Evolutionary conservation across 306 rosid species (phyloP).

Genomic region (Datisca glomerata): DNA sequence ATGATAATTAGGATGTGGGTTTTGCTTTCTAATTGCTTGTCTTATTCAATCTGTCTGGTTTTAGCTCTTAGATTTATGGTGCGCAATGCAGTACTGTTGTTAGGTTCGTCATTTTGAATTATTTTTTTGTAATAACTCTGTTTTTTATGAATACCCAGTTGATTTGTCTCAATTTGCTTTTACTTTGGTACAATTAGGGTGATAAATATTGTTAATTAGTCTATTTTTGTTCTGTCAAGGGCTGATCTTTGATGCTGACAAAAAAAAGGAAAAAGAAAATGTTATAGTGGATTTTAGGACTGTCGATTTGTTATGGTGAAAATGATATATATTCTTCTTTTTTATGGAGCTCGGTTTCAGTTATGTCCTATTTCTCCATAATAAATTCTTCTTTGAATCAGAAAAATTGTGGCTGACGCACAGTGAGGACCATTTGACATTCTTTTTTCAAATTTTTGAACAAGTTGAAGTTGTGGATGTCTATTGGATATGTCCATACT

Average conservation of each 20-base stretch:
- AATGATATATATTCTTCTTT: conserved; percentile 3
- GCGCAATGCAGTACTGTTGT: not conserved
- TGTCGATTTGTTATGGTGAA: conserved; percentile 3
- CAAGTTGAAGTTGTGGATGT: conserved; percentile 66
- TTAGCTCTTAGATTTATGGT: not conserved
- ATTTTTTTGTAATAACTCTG: not conserved
- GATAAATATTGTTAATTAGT: not conserved
- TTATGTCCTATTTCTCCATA: not conserved
- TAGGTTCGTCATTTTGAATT: not conserved
- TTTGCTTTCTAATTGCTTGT: not conserved
- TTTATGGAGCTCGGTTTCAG: conserved; percentile 4
- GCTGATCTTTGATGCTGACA: no score
- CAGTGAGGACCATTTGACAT: conserved; percentile 41
- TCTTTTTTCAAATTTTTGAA: conserved; percentile 20
- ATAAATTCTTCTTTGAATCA: no score
- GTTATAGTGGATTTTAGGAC: conserved; percentile 1
- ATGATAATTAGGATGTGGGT: not conserved
- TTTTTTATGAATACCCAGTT: not conserved
- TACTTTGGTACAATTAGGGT: conserved; percentile 1
- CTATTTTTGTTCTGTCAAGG: conserved; percentile 6
- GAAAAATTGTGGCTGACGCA: no score
- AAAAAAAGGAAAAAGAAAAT: no score
- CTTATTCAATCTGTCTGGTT: not conserved
- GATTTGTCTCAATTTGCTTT: not conserved
- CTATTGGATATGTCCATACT: conserved; percentile 26